phyloP scores from a whole-genome alignment of 129 eudicot genomes.

The Artemisia argyi region DNA sequence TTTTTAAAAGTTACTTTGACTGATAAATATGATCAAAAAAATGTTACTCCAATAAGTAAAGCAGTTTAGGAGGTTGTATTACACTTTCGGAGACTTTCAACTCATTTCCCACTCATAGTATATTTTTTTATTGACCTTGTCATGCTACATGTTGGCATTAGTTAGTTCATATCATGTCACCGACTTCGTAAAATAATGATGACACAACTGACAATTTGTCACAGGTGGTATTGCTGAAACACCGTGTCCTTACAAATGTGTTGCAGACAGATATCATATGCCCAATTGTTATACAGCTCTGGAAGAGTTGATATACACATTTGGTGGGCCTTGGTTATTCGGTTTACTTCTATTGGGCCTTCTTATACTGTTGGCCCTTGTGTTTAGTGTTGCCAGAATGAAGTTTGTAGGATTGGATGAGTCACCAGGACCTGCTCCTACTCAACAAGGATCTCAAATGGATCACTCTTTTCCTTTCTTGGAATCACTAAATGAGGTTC shows the following conservation, averaged over 20 bases:
- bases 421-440: conserved; percentile 79
- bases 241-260: conserved; percentile 88
- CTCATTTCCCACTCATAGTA: background rate
- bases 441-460: conserved; percentile 92
- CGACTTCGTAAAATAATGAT: background rate
- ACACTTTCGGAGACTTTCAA: background rate
- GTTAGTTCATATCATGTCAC: background rate
- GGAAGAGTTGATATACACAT: conserved; percentile 88
- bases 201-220: conserved; percentile 12
- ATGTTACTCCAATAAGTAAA: no score
- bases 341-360: conserved; percentile 80
- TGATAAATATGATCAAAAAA: no score
- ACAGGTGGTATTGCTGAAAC: conserved; percentile 86
- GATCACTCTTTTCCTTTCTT: conserved; percentile 95
- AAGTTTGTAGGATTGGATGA: conserved; percentile 88
- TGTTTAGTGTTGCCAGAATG: conserved; percentile 95
- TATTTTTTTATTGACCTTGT: background rate
- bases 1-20: no score
- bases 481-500: conserved; percentile 96
- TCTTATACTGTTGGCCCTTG: conserved; percentile 74
- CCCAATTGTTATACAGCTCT: conserved; percentile 93
- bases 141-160: background rate
- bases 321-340: conserved; percentile 97
- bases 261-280: conserved; percentile 89
- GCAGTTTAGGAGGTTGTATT: background rate